phyloP scores from a whole-genome alignment of 2,329 filamentous ascomycete species.

The Clarireedia hainanense region DNA sequence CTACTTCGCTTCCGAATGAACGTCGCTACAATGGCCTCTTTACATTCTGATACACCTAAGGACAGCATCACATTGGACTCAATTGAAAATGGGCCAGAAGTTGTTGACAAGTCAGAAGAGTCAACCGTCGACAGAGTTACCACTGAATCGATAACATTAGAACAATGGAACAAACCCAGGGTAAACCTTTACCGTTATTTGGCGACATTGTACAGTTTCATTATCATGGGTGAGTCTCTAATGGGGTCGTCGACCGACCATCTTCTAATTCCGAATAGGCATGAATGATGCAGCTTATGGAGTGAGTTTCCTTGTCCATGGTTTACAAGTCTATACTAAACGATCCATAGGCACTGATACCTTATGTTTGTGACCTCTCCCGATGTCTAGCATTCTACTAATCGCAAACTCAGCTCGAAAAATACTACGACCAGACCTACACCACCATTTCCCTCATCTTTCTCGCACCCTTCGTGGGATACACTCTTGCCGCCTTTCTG shows the following conservation, averaged over 20 bases:
- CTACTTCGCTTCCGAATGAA: too few relatives aligned
- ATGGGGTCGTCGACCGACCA: not conserved
- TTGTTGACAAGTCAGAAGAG: slow-evolving; percentile 3
- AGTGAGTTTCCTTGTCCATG: slow-evolving; percentile 10
- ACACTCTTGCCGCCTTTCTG: slow-evolving; percentile 51
- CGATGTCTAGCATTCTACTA: not conserved
- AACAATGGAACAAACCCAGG: slow-evolving; percentile 56
- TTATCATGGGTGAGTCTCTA: slow-evolving; percentile 50
- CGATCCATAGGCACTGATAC: slow-evolving; percentile 37
- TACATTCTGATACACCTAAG: not conserved
- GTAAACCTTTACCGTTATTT: slow-evolving; percentile 52
- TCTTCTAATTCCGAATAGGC: not conserved
- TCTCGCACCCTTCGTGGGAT: slow-evolving; percentile 58
- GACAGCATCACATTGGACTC: not conserved
- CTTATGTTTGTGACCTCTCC: slow-evolving; percentile 30
- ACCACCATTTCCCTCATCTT: slow-evolving; percentile 59
- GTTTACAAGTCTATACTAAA: not conserved
- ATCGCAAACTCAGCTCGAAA: slow-evolving; percentile 9
- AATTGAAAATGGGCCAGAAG: not conserved
- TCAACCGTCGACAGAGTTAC: not conserved
- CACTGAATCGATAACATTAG: slow-evolving; percentile 23
- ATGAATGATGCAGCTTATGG: slow-evolving; percentile 13
- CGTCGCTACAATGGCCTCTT: too few relatives aligned
- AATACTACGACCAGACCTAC: slow-evolving; percentile 54
- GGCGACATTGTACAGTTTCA: slow-evolving; percentile 51